Base-by-base conservation (phyloP, 139 green algal species). In the Auxenochlorella pyrenoidosa region DNA sequence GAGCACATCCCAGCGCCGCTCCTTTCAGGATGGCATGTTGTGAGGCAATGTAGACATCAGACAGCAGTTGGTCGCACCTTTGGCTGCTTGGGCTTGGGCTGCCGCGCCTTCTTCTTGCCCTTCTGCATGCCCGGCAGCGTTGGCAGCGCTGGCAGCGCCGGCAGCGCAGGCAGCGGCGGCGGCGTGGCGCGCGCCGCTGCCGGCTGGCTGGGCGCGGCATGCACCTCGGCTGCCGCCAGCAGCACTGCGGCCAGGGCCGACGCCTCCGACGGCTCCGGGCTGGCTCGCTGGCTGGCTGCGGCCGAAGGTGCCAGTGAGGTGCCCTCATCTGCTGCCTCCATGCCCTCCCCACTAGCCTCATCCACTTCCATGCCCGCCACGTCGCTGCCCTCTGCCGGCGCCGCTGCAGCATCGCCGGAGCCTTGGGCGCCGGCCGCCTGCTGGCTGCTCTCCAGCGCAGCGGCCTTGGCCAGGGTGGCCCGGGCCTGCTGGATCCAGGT, bases 401-500 rank as follows among this genome's bases (percentile, higher is more conserved):
- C 34, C 0, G n/a, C 36, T 30, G 21, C 47, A 80, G 58, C 59
- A 26, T 75, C 5, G 66, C 43, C 73, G 24, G 26, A 28, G 68
- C 70, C 40, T 34, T 68, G 18, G n/a, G 24, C 38, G 21, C 28
- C 38, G n/a, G 28, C 72, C 36, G 38, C 71, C 36, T 51, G n/a
- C 72, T 78, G 36, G 40, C 38, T 54, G 40, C 40, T 43, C 24
- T n/a, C 75, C 26, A 60, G 34, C 4, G 21, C 41, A 26, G 80
- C 80, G 5, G 80, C 80, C 60, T 85, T 85, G 28, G 43, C 28
- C 28, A 85, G 60, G 5, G 68, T 60, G 28, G 63, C 63, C 4
- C 80, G 40, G 0, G 80, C 80, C 28, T 76, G 38, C 80, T 85
- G 54, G 22, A 91, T 58, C 90, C 90, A 93, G 18, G n/a, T 51